Base-by-base conservation (phyloP, 139 green algal species). In the Penium margaritaceum region DNA sequence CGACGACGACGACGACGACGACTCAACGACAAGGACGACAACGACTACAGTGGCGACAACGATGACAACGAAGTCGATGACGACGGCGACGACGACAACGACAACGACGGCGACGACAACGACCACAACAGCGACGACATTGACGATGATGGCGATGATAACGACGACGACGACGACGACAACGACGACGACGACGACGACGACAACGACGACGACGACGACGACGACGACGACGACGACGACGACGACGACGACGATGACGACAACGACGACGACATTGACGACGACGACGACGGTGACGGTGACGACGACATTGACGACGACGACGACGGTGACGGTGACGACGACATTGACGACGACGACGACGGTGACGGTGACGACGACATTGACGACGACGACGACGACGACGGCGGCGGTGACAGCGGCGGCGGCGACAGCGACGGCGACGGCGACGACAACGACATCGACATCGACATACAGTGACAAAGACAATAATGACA, bases 331-430 rank as follows among this genome's bases (percentile, higher is more conserved):
- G 32, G 12, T 66, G 57, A 66, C 57, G 32, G 12, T 37, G 57
- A 66, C 57, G 57, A 66, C 57, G 57, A 66, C 57, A n/a, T n/a
- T n/a, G n/a, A n/a, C n/a, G n/a, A n/a, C n/a, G 57, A 66, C 57
- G 32, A 66, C 57, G 32, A 66, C 57, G 32, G 12, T 37, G 32
- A 66, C 57, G 32, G 15, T 15, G 32, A 66, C 57, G 32, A 66
- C 57, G 32, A 66, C 57, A 15, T 29, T 15, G 57, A 66, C 57
- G 32, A 46, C 57, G 57, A 66, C 57, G 32, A 46, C 57, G 57
- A 66, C 32, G 57, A 66, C 57, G 57, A 66, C 57, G 32, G 15
- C 57, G 32, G 15, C 57, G 32, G 15, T 15, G 57, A 66, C 57
- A 15, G 15, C 32, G 57, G 15, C 57, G 57, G 15, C 57, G 57